These are phyloP conservation scores for Hypoxylon sp. DNA, from an alignment of 2,329 filamentous ascomycete species.

Conservation along the genomic window DNA sequence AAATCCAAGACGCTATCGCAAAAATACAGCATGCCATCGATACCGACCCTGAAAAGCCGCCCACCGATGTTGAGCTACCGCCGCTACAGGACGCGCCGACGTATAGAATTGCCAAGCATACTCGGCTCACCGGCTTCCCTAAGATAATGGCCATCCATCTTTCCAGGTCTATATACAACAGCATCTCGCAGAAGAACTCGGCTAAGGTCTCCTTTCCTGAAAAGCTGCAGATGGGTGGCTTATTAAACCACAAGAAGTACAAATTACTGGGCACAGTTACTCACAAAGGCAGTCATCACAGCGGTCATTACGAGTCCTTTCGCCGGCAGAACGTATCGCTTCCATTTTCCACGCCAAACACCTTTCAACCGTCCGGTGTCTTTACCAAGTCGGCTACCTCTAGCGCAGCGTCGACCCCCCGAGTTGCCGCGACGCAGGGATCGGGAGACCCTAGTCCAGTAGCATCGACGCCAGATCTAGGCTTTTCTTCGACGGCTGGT, in stretches of 20 bases:
- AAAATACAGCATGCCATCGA: slow-evolving; percentile 74
- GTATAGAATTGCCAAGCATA: slow-evolving; percentile 85
- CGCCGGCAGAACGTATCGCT: slow-evolving; percentile 80
- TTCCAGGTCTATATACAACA: slow-evolving; percentile 90
- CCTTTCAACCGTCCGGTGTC: slow-evolving; percentile 76
- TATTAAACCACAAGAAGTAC: slow-evolving; percentile 81
- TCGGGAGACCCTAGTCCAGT: slow-evolving; percentile 52
- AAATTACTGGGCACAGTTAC: slow-evolving; percentile 87
- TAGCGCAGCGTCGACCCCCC: slow-evolving; percentile 56
- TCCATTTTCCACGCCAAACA: slow-evolving; percentile 83
- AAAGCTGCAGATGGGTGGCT: slow-evolving; percentile 78
- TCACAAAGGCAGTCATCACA: slow-evolving; percentile 94
- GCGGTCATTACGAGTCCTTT: slow-evolving; percentile 97
- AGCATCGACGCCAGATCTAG: slow-evolving; percentile 57
- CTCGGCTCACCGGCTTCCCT: slow-evolving; percentile 85
- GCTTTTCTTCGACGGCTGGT: slow-evolving; percentile 49
- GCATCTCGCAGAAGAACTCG: slow-evolving; percentile 86
- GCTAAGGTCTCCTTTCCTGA: slow-evolving; percentile 95
- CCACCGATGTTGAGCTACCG: slow-evolving; percentile 76
- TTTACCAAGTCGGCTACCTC: slow-evolving; percentile 71
- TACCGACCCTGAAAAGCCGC: slow-evolving; percentile 81
- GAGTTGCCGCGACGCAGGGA: slow-evolving; percentile 49
- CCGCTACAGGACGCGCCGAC: slow-evolving; percentile 78
- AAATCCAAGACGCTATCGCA: slow-evolving; percentile 65
- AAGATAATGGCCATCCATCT: slow-evolving; percentile 91